Base-by-base conservation (phyloP, 257 asterid genomes). In the Solanum chiquidenum region DNA sequence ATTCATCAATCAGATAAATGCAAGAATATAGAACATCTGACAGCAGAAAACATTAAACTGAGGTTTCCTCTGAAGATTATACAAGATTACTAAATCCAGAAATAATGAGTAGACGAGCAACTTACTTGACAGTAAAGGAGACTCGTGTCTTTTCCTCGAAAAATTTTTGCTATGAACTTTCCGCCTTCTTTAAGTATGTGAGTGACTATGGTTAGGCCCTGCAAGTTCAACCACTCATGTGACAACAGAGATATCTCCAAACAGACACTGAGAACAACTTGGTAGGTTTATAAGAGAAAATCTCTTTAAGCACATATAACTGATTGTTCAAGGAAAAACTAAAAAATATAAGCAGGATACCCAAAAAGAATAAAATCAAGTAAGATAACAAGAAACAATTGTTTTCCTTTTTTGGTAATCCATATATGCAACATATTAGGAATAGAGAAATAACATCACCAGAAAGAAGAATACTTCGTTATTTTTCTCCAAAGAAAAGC, bases 81-180 rank as follows among this genome's bases (percentile, higher is more conserved):
- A 72, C 49, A 27, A 20, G 35, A 86, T 16, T 49, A 82, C 4
- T 49, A 82, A 42, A 64, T 66, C 82, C 80, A 27, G 89, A 40
- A 49, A 89, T 71, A 79, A 27, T 44, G 84, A 25, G 62, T 14
- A 27, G 3, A 27, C 10, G 16, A 44, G 66, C 37, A 75, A 88
- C 91, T 72, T 60, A 96, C 99, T 98, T 97, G 99, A 86, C 95
- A 96, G 91, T 97, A 97, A 85, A 97, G 98, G 89, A 97, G 96
- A 86, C 98, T 95, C 9, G 99, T 95, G 88, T 97, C 99, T 90
- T 97, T 97, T 90, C 99, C 99, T 88, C 99, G 93, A 90, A 97
- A 97, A 87, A 96, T 93, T 93, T 97, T 97, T 71, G 99, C 99
- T 68, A 97, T 96, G 90, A 96, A 96, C 92, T 94, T 96, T 58